Percentiles rank a stretch among this genome's conserved stretches.
Conservation (phyloP, 352 stramenopile genomes). For the Globisporangium paddicum region DNA sequence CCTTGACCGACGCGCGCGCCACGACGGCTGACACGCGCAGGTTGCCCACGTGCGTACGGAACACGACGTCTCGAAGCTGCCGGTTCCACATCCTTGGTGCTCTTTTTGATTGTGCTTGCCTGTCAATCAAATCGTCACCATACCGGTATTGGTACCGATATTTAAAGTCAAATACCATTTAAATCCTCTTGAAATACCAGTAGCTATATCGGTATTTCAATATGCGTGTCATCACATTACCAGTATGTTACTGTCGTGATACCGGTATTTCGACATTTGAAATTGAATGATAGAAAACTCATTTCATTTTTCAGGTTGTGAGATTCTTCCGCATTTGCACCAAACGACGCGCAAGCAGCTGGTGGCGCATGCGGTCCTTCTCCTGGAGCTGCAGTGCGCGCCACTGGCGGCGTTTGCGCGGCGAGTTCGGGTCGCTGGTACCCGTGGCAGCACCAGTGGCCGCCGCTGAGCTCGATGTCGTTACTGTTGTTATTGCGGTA, state of each 20-base stretch:
- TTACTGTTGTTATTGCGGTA: not conserved
- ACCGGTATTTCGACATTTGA: too few relatives aligned
- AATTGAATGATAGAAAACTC: too few relatives aligned
- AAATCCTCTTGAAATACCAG: too few relatives aligned
- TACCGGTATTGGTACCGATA: too few relatives aligned
- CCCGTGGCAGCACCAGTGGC: not conserved
- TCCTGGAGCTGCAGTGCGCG: constrained; percentile 60
- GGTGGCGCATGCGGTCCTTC: constrained; percentile 48
- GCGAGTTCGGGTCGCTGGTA: constrained; percentile 8
- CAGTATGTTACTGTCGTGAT: too few relatives aligned
- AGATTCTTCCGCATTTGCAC: constrained; percentile 49
- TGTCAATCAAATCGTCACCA: too few relatives aligned
- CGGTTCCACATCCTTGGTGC: constrained; percentile 42
- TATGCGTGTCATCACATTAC: too few relatives aligned
- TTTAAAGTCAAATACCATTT: too few relatives aligned
- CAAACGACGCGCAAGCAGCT: constrained; percentile 40
- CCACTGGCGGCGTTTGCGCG: constrained; percentile 31
- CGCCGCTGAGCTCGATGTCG: not conserved
- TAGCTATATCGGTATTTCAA: too few relatives aligned
- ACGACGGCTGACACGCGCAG: constrained; percentile 77
- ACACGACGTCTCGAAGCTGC: constrained; percentile 56
- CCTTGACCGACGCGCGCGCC: constrained; percentile 45
- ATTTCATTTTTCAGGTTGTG: constrained; percentile 18
- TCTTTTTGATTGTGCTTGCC: not conserved
- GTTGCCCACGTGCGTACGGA: constrained; percentile 76